Base-by-base conservation (phyloP, 2,329 filamentous ascomycete species). In the Hypocreales sp. region DNA sequence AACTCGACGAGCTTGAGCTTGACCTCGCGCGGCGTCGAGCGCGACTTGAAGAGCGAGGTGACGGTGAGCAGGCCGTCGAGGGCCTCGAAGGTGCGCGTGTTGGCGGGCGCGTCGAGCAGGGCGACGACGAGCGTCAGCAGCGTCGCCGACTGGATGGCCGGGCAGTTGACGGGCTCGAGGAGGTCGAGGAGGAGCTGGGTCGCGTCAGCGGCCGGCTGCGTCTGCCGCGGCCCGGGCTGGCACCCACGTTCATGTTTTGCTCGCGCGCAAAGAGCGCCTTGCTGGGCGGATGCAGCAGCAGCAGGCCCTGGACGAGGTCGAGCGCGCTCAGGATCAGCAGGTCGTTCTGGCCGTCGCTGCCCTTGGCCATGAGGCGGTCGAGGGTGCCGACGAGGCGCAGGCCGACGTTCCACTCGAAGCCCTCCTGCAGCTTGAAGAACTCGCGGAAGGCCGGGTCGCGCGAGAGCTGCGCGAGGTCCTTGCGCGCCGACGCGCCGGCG, bases 1-100 rank as follows among this genome's bases (percentile, higher is more conserved):
- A 95, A 95, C 53, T 95, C 90, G 40, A 94, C 77, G n/a, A 92
- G 72, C 52, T 92, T 90, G 46, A 93, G 70, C 59, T 93, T 94
- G 38, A 95, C 86, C 42, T 87, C 81, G 35, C 83, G 74, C 15
- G 74, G 74, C 4, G 87, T 94, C 38, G 75, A 72, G 34, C 83
- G 75, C 36, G 79, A 80, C 53, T 92, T 92, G 69, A 95, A 94
- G 26, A 95, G 67, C 8, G 80, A 87, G 2, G 87, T 93, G 24
- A 95, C 74, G 2, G 84, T 90, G 22, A 93, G 70, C 5, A 98
- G 69, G 30, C 90, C 90, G 48, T 95, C 87, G 39, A 93, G 78
- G 30, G 70, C 66, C 58, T 98, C 90, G 45, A 98, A 95, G 5
- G 80, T 80, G 34, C 90, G 80, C 1, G 82, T 92, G 54, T 94